A percentile compares a stretch with the other conserved stretches of the same genome.
phyloP scores from a whole-genome alignment of 1,284 basidiomycete genomes.

The Pseudozyma flocculosa region DNA sequence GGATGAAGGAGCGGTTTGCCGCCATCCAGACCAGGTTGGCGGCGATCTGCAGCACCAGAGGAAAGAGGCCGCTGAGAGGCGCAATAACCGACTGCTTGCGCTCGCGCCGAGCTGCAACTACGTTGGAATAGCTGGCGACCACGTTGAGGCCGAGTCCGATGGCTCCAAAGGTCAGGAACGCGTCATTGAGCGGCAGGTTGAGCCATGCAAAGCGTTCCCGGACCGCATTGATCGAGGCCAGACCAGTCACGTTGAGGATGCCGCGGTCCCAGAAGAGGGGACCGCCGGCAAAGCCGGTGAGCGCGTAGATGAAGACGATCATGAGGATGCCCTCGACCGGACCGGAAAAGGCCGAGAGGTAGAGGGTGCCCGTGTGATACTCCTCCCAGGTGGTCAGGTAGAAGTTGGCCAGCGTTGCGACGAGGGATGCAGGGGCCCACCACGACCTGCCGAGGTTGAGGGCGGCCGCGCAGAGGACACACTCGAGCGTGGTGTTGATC shows the following conservation, averaged over 20 bases:
- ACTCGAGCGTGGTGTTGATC: conserved; percentile 76
- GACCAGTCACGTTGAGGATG: conserved; percentile 66
- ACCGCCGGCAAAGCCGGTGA: conserved; percentile 64
- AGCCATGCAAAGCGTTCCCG: conserved; percentile 60
- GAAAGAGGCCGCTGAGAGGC: conserved; percentile 75
- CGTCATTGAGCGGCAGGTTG: conserved; percentile 77
- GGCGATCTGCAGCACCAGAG: conserved; percentile 71
- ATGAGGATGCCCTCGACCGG: conserved; percentile 95
- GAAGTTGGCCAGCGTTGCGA: conserved; percentile 86
- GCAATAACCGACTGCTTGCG: conserved; percentile 57
- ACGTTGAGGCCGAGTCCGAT: conserved; percentile 82
- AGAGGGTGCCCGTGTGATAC: conserved; percentile 75
- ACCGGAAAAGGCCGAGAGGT: conserved; percentile 78
- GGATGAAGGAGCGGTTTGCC: conserved; percentile 55
- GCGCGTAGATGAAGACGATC: conserved; percentile 73
- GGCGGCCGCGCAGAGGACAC: conserved; percentile 36
- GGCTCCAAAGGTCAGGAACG: conserved; percentile 79
- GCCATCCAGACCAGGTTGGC: conserved; percentile 78
- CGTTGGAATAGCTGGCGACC: conserved; percentile 61
- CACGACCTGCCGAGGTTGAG: conserved; percentile 88
- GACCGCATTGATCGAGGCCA: conserved; percentile 62
- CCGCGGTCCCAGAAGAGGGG: conserved; percentile 80
- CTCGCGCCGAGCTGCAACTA: conserved; percentile 24
- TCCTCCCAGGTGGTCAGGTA: conserved; percentile 97
- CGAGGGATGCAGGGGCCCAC: conserved; percentile 89